Evolutionary conservation across 257 asterid genomes (phyloP).

Genomic region (Salvia splendens): DNA sequence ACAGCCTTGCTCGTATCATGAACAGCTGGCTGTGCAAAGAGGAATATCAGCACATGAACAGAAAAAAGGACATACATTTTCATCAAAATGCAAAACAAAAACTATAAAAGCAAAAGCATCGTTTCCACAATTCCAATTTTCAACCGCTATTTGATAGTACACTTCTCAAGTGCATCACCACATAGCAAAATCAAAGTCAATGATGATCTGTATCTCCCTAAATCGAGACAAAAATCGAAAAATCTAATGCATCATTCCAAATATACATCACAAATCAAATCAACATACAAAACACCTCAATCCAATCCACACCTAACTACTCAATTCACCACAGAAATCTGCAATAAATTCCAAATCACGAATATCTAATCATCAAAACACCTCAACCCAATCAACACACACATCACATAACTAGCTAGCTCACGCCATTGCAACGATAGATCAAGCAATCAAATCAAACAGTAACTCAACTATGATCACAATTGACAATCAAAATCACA

Average conservation of each 20-base stretch:
- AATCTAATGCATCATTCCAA: conserved; percentile 10
- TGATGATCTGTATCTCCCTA: too few relatives aligned
- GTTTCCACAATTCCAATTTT: not conserved
- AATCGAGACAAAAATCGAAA: too few relatives aligned
- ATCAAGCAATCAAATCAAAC: conserved; percentile 26
- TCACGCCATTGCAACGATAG: not conserved
- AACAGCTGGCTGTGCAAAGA: conserved; percentile 42
- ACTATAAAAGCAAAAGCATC: conserved; percentile 17
- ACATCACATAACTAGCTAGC: too few relatives aligned
- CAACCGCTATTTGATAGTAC: too few relatives aligned
- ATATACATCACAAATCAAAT: conserved; percentile 17
- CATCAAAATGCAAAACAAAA: not conserved
- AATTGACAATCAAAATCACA: not conserved
- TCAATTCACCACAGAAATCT: conserved; percentile 2
- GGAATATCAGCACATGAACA: conserved; percentile 22
- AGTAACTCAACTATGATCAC: conserved; percentile 1
- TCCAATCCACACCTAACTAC: conserved; percentile 25
- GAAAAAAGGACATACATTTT: not conserved
- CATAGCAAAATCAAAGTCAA: too few relatives aligned
- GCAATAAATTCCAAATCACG: conserved; percentile 22
- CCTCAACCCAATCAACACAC: not conserved
- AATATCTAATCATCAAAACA: conserved; percentile 2
- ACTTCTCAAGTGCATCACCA: too few relatives aligned
- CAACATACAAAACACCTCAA: conserved; percentile 12
- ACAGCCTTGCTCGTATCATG: conserved; percentile 57